These are phyloP conservation scores for Cercophora samala DNA, from an alignment of 495 filamentous ascomycete species.

Conservation along the genomic window DNA sequence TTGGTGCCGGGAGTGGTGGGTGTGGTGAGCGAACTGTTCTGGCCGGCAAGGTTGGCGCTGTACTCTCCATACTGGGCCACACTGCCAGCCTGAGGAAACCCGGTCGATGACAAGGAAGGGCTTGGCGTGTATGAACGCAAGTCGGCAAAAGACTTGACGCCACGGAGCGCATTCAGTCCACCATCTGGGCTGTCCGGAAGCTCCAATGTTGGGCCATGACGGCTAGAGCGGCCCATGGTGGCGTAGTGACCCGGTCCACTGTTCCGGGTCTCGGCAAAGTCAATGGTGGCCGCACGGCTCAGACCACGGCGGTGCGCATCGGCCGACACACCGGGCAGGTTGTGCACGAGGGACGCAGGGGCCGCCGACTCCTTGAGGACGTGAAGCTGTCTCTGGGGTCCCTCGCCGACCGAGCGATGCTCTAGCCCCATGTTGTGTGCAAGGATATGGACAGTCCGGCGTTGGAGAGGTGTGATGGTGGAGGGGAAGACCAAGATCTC, in stretches of 20 bases:
- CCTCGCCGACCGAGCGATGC: constrained; percentile 82
- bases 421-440: constrained; percentile 92
- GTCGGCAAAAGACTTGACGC: constrained; percentile 95
- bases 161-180: constrained; percentile 57
- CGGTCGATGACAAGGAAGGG: constrained; percentile 75
- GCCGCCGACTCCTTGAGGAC: constrained; percentile 65
- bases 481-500: constrained; percentile 82
- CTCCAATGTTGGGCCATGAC: constrained; percentile 65
- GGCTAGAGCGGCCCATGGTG: constrained; percentile 70
- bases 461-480: constrained; percentile 74
- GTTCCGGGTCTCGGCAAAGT: constrained; percentile 86
- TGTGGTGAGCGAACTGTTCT: constrained; percentile 40
- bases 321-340: constrained; percentile 60
- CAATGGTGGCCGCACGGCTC: constrained; percentile 94
- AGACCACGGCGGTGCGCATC: constrained; percentile 76
- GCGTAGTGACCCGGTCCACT: constrained; percentile 65
- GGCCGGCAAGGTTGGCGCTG: constrained; percentile 33
- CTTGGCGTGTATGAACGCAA: constrained; percentile 92
- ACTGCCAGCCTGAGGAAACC: constrained; percentile 56
- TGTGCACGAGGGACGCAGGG: constrained; percentile 41
- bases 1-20: constrained; percentile 52
- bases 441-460: constrained; percentile 86
- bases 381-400: constrained; percentile 81
- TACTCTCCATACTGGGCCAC: constrained; percentile 56
- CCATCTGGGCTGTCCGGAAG: constrained; percentile 79